Percentiles rank a stretch among this genome's conserved stretches.
Conservation (phyloP, 1,284 basidiomycete genomes). For the Cryptococcus sp. region DNA sequence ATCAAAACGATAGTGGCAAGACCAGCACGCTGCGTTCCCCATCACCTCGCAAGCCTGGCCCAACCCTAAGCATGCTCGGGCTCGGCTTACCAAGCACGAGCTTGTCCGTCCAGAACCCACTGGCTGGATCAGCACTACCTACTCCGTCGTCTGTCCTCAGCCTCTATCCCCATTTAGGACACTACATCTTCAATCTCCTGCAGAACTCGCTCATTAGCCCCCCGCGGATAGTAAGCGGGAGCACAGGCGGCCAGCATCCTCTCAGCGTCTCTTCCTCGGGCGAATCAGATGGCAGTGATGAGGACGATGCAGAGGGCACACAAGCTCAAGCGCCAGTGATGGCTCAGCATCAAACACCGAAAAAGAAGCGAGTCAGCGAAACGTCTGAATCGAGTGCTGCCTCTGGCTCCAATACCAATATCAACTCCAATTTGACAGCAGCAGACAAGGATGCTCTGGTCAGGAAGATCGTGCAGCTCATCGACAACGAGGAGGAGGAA, state of each 20-base stretch:
- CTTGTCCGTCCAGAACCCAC: neutral
- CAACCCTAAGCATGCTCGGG: conserved; percentile 3
- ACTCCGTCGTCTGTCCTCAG: conserved; percentile 29
- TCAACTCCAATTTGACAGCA: conserved; percentile 1
- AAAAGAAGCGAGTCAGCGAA: conserved; percentile 6
- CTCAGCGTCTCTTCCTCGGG: conserved; percentile 49
- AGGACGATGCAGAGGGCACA: conserved; percentile 14
- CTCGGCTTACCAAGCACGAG: conserved; percentile 3
- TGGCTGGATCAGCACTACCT: conserved; percentile 7
- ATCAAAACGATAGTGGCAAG: no score
- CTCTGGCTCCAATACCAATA: neutral
- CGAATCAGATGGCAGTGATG: conserved; percentile 43
- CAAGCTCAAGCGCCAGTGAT: neutral
- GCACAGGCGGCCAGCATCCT: conserved; percentile 27
- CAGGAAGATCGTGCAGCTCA: conserved; percentile 66
- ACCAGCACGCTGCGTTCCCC: conserved; percentile 11
- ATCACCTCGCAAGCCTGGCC: conserved; percentile 14
- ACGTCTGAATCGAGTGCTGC: neutral
- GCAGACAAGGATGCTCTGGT: conserved; percentile 59
- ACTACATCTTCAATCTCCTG: conserved; percentile 48
- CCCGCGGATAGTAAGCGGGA: conserved; percentile 11
- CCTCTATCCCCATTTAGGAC: conserved; percentile 43
- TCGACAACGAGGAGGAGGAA: conserved; percentile 81
- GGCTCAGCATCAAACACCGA: conserved; percentile 6
- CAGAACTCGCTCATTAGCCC: conserved; percentile 28